Percentiles rank a stretch among this genome's conserved stretches.
Evolutionary conservation across 2,329 filamentous ascomycete genomes (phyloP).

Genomic region (Colletotrichum abscissum): DNA sequence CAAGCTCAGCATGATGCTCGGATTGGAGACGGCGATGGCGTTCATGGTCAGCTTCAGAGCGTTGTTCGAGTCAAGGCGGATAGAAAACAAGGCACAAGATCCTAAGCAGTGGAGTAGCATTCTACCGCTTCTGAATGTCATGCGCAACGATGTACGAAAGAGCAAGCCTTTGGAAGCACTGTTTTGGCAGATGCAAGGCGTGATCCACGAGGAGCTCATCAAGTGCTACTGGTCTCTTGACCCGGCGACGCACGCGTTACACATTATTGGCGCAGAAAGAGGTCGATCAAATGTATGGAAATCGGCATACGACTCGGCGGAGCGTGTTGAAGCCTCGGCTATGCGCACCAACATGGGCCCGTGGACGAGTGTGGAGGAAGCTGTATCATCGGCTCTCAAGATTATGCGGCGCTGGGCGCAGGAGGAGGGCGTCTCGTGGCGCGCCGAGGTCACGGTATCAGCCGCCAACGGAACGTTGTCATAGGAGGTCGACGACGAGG

Average conservation of each 20-base stretch:
- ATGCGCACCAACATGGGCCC: conserved; percentile 47
- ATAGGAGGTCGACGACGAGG: conserved; percentile 16
- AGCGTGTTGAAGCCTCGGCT: conserved; percentile 42
- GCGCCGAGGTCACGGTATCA: conserved; percentile 46
- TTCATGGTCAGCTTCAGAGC: conserved; percentile 67
- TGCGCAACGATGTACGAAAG: conserved; percentile 51
- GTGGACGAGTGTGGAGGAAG: conserved; percentile 59
- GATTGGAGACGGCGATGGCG: conserved; percentile 61
- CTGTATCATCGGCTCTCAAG: conserved; percentile 50
- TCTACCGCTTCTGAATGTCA: conserved; percentile 56
- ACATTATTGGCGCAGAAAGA: conserved; percentile 42
- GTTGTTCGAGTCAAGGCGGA: conserved; percentile 55
- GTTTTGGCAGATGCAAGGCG: conserved; percentile 55
- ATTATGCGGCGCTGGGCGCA: conserved; percentile 57
- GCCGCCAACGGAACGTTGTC: conserved; percentile 25
- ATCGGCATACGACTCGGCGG: conserved; percentile 45
- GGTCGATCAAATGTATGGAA: conserved; percentile 43
- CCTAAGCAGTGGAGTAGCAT: conserved; percentile 55
- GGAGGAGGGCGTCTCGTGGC: conserved; percentile 59
- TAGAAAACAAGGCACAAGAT: conserved; percentile 57
- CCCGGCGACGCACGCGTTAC: conserved; percentile 31
- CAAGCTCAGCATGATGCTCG: conserved; percentile 55
- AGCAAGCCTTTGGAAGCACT: conserved; percentile 52
- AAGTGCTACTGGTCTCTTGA: conserved; percentile 49
- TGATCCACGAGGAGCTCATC: conserved; percentile 58